A percentile compares a stretch with the other conserved stretches of the same genome.
Evolutionary conservation across 2,329 filamentous ascomycete species (phyloP).

Genomic region (Lecanosticta acicola): DNA sequence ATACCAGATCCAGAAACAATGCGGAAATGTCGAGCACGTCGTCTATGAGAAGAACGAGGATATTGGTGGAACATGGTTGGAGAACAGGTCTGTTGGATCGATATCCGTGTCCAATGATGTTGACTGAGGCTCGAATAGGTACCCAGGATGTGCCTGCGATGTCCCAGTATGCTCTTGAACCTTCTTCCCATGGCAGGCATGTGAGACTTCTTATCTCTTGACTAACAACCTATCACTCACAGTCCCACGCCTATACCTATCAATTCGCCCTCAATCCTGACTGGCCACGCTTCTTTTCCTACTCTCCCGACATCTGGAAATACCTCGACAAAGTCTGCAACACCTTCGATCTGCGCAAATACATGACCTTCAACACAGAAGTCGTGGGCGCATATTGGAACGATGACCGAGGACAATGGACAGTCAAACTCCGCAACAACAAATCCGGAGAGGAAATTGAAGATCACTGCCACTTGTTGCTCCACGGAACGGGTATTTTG

Average conservation of each 20-base stretch:
- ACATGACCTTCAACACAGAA: conserved; percentile 35
- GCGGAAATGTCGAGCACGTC: conserved; percentile 42
- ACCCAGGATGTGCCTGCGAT: conserved; percentile 22
- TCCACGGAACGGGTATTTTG: conserved; percentile 26
- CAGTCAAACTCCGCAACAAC: conserved; percentile 29
- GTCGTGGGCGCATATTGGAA: conserved; percentile 39
- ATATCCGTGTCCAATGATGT: background rate
- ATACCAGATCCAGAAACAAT: conserved; percentile 44
- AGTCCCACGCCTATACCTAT: conserved; percentile 28
- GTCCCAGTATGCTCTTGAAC: too few species aligned
- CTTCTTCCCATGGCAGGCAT: too few species aligned
- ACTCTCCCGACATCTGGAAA: conserved; percentile 37
- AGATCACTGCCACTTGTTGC: conserved; percentile 34
- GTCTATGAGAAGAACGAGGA: conserved; percentile 46
- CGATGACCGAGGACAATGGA: conserved; percentile 35
- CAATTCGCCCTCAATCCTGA: conserved; percentile 33
- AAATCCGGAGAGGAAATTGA: conserved; percentile 21
- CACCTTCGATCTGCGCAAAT: conserved; percentile 37
- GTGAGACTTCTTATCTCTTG: too few species aligned
- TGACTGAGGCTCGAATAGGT: conserved; percentile 10
- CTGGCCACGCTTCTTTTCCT: conserved; percentile 34
- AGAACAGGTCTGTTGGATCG: background rate
- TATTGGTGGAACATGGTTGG: conserved; percentile 38
- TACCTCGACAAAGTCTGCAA: conserved; percentile 38
- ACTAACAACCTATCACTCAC: too few species aligned